phyloP scores from a whole-genome alignment of 169 alveolate genomes.

The Plasmodium ovale region DNA sequence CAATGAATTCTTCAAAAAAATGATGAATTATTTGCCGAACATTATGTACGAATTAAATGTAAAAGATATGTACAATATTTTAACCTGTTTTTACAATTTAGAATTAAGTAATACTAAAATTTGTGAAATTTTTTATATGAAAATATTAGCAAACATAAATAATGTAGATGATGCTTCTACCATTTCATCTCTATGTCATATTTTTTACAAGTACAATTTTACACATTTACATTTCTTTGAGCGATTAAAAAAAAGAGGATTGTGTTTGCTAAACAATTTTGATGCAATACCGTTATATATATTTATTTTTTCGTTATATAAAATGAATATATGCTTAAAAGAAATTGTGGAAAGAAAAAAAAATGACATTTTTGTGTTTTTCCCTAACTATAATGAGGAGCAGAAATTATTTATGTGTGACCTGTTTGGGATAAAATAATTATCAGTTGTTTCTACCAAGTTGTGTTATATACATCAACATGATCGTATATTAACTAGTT shows the following conservation, averaged over 20 bases:
- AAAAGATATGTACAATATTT: conserved; percentile 49
- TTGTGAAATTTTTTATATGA: conserved; percentile 48
- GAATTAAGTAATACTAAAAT: conserved; percentile 47
- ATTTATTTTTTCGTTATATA: conserved; percentile 50
- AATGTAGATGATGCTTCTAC: conserved; percentile 22
- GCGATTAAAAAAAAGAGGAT: conserved; percentile 35
- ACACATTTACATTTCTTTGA: conserved; percentile 45
- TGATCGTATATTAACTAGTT: neutral
- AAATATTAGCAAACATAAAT: conserved; percentile 49
- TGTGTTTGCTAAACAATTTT: conserved; percentile 18
- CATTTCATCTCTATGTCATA: conserved; percentile 54
- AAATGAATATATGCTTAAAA: conserved; percentile 54
- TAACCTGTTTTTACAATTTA: conserved; percentile 43
- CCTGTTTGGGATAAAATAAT: conserved; percentile 31
- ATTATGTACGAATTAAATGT: conserved; percentile 51
- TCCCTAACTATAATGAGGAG: conserved; percentile 43
- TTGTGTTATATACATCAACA: neutral
- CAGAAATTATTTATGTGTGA: conserved; percentile 44
- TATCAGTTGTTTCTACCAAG: neutral
- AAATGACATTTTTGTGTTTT: conserved; percentile 35
- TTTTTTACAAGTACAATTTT: conserved; percentile 57
- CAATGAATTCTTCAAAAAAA: conserved; percentile 48
- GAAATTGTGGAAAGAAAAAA: conserved; percentile 39
- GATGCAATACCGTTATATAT: conserved; percentile 28
- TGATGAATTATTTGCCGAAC: conserved; percentile 64